A percentile compares a stretch with the other conserved stretches of the same genome.
Evolutionary conservation across 352 stramenopile species (phyloP).

Genomic region (Blastocystis sp.): DNA sequence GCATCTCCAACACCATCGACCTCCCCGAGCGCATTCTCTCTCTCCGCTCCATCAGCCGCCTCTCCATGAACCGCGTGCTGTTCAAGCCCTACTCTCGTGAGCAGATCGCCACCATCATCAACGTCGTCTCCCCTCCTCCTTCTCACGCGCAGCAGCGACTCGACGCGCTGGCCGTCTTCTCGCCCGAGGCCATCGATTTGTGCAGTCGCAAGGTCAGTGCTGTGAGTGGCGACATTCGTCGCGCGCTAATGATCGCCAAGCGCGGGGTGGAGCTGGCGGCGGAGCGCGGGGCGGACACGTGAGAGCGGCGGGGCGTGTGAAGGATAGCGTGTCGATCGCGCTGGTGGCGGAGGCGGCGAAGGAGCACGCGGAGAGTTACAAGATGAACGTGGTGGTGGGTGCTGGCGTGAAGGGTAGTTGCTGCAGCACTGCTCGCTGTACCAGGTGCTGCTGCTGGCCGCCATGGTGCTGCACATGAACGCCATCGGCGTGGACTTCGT

Average conservation of each 20-base stretch:
- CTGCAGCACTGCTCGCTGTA: slow-evolving; percentile 64
- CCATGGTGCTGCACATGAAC: slow-evolving; percentile 65
- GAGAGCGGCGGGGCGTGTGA: background rate
- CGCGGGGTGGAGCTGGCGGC: slow-evolving; percentile 42
- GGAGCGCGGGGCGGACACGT: slow-evolving; percentile 6
- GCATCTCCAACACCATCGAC: slow-evolving; percentile 82
- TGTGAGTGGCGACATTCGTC: slow-evolving; percentile 59
- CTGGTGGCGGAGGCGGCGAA: slow-evolving; percentile 45
- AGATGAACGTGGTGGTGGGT: slow-evolving; percentile 35
- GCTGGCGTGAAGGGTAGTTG: slow-evolving; percentile 6
- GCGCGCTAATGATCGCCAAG: slow-evolving; percentile 54
- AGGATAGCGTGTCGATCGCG: slow-evolving; percentile 33
- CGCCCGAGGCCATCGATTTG: slow-evolving; percentile 55
- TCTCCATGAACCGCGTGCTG: slow-evolving; percentile 61
- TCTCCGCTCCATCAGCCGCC: slow-evolving; percentile 34
- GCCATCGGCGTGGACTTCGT: slow-evolving; percentile 63
- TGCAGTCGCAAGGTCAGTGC: slow-evolving; percentile 67
- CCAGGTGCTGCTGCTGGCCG: slow-evolving; percentile 39
- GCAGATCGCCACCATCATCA: slow-evolving; percentile 65
- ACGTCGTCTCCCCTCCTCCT: background rate
- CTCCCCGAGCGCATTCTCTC: slow-evolving; percentile 76
- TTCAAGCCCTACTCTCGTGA: slow-evolving; percentile 60
- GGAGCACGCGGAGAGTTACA: slow-evolving; percentile 64
- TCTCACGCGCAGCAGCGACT: slow-evolving; percentile 31
- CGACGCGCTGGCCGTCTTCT: slow-evolving; percentile 19